Evolutionary conservation across 805 yeast species (phyloP).

Genomic region (Candida montana): DNA sequence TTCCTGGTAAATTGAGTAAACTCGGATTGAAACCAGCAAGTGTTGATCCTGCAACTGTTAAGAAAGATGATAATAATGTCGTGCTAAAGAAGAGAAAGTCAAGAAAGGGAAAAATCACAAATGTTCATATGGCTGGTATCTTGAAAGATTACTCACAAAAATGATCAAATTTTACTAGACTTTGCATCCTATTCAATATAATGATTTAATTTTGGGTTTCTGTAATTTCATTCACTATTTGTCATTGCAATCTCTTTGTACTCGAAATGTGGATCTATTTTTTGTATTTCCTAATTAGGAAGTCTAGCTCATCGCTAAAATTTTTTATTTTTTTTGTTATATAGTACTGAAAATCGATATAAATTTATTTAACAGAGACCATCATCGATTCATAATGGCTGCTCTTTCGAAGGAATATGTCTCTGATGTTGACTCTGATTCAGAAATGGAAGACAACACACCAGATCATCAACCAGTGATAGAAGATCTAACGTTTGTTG

Average conservation of each 20-base stretch:
- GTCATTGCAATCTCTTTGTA: background rate
- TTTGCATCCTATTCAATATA: too few relatives aligned
- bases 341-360: background rate
- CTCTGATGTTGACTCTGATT: constrained; percentile 6
- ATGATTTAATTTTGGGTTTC: too few relatives aligned
- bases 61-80: constrained; percentile 51
- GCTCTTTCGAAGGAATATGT: constrained; percentile 7
- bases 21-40: constrained; percentile 94
- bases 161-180: background rate
- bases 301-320: constrained; percentile 6
- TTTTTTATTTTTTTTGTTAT: background rate
- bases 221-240: too few relatives aligned
- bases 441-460: background rate
- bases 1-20: constrained; percentile 71
- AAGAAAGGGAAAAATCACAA: constrained; percentile 89
- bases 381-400: too few relatives aligned
- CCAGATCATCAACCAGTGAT: constrained; percentile 4
- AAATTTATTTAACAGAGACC: too few relatives aligned
- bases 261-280: background rate
- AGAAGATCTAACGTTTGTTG: constrained; percentile 6
- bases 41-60: constrained; percentile 93
- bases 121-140: constrained; percentile 94
- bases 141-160: constrained; percentile 67
- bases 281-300: constrained; percentile 1
- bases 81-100: constrained; percentile 72